Conservation (phyloP, 495 filamentous ascomycete species). For the Aspergillus asperescens region DNA sequence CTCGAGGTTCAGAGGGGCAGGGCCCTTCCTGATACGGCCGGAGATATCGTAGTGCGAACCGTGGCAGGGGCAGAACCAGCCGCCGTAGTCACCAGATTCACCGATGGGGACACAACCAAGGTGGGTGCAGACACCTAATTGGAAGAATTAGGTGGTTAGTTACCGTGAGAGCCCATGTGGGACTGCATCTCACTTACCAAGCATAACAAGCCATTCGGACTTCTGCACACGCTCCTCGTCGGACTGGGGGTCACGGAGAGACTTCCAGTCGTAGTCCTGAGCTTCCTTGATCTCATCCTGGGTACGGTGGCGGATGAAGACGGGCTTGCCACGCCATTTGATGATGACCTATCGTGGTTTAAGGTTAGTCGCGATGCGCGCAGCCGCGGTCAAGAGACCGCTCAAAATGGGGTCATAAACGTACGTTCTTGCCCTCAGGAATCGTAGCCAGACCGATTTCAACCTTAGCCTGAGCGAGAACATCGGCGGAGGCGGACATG, state of each 20-base stretch:
- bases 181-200: constrained; percentile 55
- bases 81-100: constrained; percentile 95
- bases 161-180: background rate
- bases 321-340: constrained; percentile 99
- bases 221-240: constrained; percentile 94
- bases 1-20: constrained; percentile 95
- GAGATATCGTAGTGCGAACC: constrained; percentile 99
- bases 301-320: constrained; percentile 99
- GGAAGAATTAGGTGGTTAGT: constrained; percentile 12
- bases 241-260: constrained; percentile 82
- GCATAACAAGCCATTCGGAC: constrained; percentile 98
- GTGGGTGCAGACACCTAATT: constrained; percentile 98
- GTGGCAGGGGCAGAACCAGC: constrained; percentile 99
- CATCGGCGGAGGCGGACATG: constrained; percentile 99
- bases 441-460: constrained; percentile 89
- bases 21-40: constrained; percentile 90
- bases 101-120: constrained; percentile 98
- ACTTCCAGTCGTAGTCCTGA: constrained; percentile 66
- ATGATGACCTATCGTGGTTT: constrained; percentile 72
- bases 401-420: constrained; percentile 25
- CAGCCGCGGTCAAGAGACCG: background rate
- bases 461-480: constrained; percentile 98
- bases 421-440: constrained; percentile 98
- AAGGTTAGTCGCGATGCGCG: constrained; percentile 10
- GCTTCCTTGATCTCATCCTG: constrained; percentile 79